Base-by-base conservation (phyloP, 176 grass and related monocot genomes). In the Olyra latifolia region DNA sequence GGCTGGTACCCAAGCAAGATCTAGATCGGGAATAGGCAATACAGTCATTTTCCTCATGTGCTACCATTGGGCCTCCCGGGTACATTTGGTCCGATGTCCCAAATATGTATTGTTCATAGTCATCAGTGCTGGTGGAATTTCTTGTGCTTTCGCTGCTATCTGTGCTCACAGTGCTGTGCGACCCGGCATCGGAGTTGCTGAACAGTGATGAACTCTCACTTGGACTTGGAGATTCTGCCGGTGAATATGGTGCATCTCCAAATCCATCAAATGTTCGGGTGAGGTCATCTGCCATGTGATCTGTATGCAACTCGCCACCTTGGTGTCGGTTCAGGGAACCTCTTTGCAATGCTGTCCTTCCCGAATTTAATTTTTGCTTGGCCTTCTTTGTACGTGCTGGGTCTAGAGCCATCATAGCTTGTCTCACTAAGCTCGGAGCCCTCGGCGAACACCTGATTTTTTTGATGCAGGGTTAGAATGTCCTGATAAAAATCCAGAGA, bases 171-270 rank as follows among this genome's bases (percentile, higher is more conserved):
- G 87, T 93, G 82, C 91, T 85, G 78, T 85, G 83, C 4, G 88
- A 91, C 20, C 75, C 82, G 16, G 86, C 87, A 43, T 95, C 93
- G 0, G 94, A 97, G 69, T 84, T 87, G 79, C 88, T 94, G 79
- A 99, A 91, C 15, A 93, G 87, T 4, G 97, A 99, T 19, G 97
- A 96, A 63, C 78, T 93, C 58, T 99, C 97, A 11, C 88, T 90
- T 16, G 88, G 88, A 20, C 90, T 91, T 1, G 88, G 89, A 63
- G 80, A 93, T 80, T 91, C 96, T n/a, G 77, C 81, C 6, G 39
- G 79, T 10, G 61, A 66, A 65, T 81, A 88, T n/a, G 49, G 63
- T 50, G 71, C 59, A 43, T 72, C 75, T 46, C 79, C 74, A 38
- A 85, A 69, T 54, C 75, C 42, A 3, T 87, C 67, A 8, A 42